These are phyloP conservation scores for Zarea fungicola DNA, from an alignment of 2,329 filamentous ascomycete species.

Conservation along the genomic window DNA sequence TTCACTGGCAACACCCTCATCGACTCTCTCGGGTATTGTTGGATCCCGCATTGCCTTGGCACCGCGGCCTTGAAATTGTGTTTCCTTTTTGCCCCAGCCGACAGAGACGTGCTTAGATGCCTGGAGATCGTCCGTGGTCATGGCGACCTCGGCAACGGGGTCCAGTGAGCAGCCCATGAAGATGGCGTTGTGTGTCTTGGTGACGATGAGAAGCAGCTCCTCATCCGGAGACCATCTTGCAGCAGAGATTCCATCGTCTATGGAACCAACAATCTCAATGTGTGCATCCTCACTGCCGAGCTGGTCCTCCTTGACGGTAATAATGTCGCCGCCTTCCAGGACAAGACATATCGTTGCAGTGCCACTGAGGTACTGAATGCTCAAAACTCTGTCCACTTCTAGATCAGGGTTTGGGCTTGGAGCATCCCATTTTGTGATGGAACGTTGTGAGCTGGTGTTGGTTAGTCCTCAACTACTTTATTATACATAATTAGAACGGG, in stretches of 20 bases:
- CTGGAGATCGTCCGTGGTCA: slow-evolving; percentile 72
- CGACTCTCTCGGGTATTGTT: slow-evolving; percentile 88
- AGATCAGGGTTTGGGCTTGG: slow-evolving; percentile 74
- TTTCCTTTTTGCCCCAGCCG: slow-evolving; percentile 97
- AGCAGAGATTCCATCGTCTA: slow-evolving; percentile 85
- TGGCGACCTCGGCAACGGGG: slow-evolving; percentile 66
- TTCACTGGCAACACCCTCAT: slow-evolving; percentile 70
- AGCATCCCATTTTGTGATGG: slow-evolving; percentile 83
- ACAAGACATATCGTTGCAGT: slow-evolving; percentile 73
- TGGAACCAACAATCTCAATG: slow-evolving; percentile 92
- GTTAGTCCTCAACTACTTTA: slow-evolving; percentile 17
- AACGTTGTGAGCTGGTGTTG: slow-evolving; percentile 24
- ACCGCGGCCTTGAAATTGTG: slow-evolving; percentile 90
- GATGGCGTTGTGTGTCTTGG: slow-evolving; percentile 70
- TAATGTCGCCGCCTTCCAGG: slow-evolving; percentile 83
- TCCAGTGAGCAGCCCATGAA: slow-evolving; percentile 95
- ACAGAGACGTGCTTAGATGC: slow-evolving; percentile 93
- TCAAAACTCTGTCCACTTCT: slow-evolving; percentile 67
- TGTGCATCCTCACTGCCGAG: slow-evolving; percentile 56
- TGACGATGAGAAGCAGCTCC: slow-evolving; percentile 79
- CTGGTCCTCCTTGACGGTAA: slow-evolving; percentile 67
- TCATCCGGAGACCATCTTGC: slow-evolving; percentile 95
- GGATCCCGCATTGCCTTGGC: slow-evolving; percentile 85
- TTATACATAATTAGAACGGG: not conserved
- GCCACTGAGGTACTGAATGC: slow-evolving; percentile 81